Percentiles rank a stretch among this genome's conserved stretches.
Evolutionary conservation across 495 filamentous ascomycete species (phyloP).

Genomic region (Extremus antarcticus): DNA sequence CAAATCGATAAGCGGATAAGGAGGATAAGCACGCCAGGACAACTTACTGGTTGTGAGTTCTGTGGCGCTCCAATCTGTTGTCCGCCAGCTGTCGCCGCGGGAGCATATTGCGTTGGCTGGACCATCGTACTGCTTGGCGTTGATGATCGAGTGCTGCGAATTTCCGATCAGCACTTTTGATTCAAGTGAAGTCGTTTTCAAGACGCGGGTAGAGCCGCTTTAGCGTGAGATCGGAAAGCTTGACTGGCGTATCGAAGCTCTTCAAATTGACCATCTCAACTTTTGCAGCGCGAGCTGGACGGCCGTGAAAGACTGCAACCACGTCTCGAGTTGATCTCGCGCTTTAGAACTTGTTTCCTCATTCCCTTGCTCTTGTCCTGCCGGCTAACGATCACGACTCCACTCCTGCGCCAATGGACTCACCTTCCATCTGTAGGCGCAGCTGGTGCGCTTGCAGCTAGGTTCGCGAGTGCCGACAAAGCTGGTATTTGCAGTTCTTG

Average conservation of each 20-base stretch:
- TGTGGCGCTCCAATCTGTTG: slow-evolving; percentile 9
- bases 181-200: neutral
- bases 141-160: slow-evolving; percentile 10
- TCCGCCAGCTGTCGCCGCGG: slow-evolving; percentile 17
- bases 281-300: too few species aligned
- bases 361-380: too few species aligned
- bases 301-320: too few species aligned
- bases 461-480: slow-evolving; percentile 11
- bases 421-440: slow-evolving; percentile 8
- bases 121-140: slow-evolving; percentile 16
- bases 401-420: too few species aligned
- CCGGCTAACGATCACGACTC: too few species aligned
- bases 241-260: neutral
- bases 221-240: neutral
- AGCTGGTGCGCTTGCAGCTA: slow-evolving; percentile 12
- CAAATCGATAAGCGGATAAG: too few species aligned
- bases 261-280: neutral
- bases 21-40: too few species aligned
- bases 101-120: slow-evolving; percentile 14
- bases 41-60: too few species aligned
- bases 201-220: neutral
- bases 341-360: too few species aligned
- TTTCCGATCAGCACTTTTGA: neutral
- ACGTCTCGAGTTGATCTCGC: too few species aligned
- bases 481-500: slow-evolving; percentile 8